Evolutionary conservation across 1,284 basidiomycete genomes (phyloP).

Genomic region (Sanghuangporus weigelae): DNA sequence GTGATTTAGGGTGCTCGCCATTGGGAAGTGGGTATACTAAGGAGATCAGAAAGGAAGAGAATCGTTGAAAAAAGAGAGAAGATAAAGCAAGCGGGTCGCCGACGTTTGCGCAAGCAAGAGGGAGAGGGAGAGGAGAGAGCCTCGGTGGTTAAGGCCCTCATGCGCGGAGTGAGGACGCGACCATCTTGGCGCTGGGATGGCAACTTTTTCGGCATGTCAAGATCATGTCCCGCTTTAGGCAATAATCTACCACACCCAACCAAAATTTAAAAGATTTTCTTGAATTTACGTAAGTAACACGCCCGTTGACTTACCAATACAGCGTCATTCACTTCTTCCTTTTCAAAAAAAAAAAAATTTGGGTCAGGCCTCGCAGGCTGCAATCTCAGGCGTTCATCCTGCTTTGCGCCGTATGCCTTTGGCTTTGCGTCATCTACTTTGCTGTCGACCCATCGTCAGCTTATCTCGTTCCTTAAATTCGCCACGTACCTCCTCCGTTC

Average conservation of each 20-base stretch:
- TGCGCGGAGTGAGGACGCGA: neutral
- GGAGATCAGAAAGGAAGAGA: neutral
- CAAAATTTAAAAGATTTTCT: too few species aligned
- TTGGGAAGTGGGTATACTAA: neutral
- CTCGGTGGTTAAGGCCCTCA: neutral
- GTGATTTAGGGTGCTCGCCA: neutral
- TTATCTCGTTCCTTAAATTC: conserved; percentile 7
- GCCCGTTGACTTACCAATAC: neutral
- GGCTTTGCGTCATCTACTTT: neutral
- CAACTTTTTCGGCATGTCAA: neutral
- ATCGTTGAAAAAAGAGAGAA: neutral
- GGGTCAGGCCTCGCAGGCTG: too few species aligned
- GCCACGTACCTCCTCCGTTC: neutral
- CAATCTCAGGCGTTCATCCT: neutral
- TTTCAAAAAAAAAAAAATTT: too few species aligned
- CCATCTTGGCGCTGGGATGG: neutral
- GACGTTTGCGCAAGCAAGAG: neutral
- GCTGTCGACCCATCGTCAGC: conserved; percentile 5
- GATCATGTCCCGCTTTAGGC: neutral
- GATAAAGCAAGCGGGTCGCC: neutral
- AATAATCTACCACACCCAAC: neutral
- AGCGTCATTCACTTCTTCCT: too few species aligned
- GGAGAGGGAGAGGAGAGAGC: neutral
- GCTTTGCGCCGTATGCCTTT: conserved; percentile 1
- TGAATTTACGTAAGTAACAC: neutral